Base-by-base conservation (phyloP, 202 grass and related monocot species). In the Schoenoplectus triqueter region DNA sequence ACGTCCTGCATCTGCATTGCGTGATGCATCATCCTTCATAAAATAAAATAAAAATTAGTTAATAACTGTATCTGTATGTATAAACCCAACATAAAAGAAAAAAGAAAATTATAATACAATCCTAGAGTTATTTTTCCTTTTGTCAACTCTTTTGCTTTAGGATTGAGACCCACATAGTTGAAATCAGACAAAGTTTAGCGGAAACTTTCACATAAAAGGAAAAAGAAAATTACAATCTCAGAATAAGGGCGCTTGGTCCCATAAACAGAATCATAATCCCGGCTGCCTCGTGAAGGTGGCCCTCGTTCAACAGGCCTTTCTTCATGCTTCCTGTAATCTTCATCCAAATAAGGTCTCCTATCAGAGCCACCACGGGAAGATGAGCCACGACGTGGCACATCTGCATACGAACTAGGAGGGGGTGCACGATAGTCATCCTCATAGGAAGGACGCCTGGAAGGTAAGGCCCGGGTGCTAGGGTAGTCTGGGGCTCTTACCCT, bases 201-300 rank as follows among this genome's bases (percentile, higher is more conserved):
- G 19, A 15, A 77, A 59, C 22, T 61, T 79, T 17, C 55, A 86
- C 18, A 64, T 63, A 31, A 73, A 78, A 57, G 79, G 69, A 80
- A 31, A 31, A 31, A 41, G 80, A 20, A 78, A 78, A 87, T 92
- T 85, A 97, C 94, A 63, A 94, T 89, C 51, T 97, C 94, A 20
- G 87, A 68, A 73, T 97, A 97, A 71, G 92, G 75, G 46, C 94
- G 94, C 68, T 97, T 97, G 82, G 89, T 90, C 81, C 90, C 88
- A 85, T 83, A 83, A 83, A 45, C 47, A 83, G 81, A 66, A 86
- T 92, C 96, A 88, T 97, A 96, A 81, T 94, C 93, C 81, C 86
- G 88, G 19, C 84, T 83, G 54, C 86, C 91, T 22, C 84, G 87
- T 86, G 91, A 89, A 69, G 90, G 87, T 86, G 91, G 91, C 21